These are phyloP conservation scores for Iris pallida DNA, from an alignment of 116 monocot genomes.

Conservation along the genomic window DNA sequence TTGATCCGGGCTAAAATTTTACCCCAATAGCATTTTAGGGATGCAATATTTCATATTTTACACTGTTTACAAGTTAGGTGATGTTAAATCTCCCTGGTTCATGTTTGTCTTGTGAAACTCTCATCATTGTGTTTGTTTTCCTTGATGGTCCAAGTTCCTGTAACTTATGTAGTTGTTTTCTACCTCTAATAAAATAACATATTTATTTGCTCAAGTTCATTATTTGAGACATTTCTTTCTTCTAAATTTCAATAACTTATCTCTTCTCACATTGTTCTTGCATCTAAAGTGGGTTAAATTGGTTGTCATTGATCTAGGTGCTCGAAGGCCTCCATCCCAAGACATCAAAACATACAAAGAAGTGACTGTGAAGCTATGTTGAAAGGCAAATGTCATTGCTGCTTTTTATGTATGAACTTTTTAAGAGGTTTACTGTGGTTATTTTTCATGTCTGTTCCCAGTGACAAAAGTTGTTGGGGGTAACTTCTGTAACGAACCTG, in stretches of 20 bases:
- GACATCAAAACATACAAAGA: constrained; percentile 37
- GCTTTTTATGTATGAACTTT: background rate
- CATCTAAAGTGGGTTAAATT: background rate
- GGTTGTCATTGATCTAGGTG: constrained; percentile 12
- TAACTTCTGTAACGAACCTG: constrained; percentile 18
- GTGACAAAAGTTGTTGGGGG: constrained; percentile 40
- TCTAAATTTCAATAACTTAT: background rate
- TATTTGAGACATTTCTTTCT: background rate
- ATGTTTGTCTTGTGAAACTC: no score
- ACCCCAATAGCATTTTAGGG: no score
- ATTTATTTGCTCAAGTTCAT: no score
- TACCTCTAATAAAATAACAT: no score
- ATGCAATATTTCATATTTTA: no score
- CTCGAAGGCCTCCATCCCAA: constrained; percentile 11
- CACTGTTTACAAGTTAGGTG: no score
- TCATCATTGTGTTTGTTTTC: no score
- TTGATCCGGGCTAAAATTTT: no score
- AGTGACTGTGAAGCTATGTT: constrained; percentile 37
- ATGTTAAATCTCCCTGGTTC: no score
- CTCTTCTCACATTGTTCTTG: background rate
- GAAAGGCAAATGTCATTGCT: constrained; percentile 23
- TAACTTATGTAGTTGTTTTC: no score
- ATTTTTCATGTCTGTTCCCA: background rate
- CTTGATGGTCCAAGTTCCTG: no score
- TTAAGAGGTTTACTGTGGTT: background rate